These are phyloP conservation scores for Isatis lusitanica DNA, from an alignment of 441 rosid genomes.

Conservation along the genomic window DNA sequence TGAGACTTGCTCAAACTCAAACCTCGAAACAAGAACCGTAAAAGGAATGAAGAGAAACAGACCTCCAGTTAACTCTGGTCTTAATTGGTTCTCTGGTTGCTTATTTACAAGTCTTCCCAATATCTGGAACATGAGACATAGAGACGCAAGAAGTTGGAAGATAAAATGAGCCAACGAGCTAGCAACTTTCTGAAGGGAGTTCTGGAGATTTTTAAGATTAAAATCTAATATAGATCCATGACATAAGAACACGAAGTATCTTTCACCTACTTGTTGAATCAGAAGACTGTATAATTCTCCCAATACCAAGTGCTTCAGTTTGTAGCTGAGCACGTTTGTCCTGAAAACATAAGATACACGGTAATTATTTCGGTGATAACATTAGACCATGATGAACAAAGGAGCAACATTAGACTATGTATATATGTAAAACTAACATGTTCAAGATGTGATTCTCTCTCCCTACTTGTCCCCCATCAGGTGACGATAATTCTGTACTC, in stretches of 20 bases:
- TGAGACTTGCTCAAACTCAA: too few species aligned
- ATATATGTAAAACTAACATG: constrained; percentile 26
- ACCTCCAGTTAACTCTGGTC: constrained; percentile 40
- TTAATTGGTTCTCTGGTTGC: constrained; percentile 44
- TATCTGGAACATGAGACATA: constrained; percentile 49
- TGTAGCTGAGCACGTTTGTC: constrained; percentile 35
- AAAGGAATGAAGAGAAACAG: too few species aligned
- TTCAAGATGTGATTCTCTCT: constrained; percentile 19
- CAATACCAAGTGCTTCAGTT: constrained; percentile 41
- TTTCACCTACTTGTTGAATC: constrained; percentile 53
- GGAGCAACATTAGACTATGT: background rate
- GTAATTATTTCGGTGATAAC: constrained; percentile 44
- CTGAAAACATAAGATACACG: constrained; percentile 15
- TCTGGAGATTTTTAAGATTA: constrained; percentile 25
- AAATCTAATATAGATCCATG: background rate
- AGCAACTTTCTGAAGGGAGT: constrained; percentile 41
- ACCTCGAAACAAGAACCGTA: too few species aligned
- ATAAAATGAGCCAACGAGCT: constrained; percentile 41
- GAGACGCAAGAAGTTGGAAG: constrained; percentile 53
- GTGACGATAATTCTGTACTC: constrained; percentile 49
- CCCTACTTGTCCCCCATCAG: constrained; percentile 43
- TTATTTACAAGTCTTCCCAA: constrained; percentile 46
- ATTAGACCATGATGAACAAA: constrained; percentile 8
- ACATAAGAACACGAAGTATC: background rate
- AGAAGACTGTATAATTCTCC: constrained; percentile 46